Conservation (phyloP, 2,329 filamentous ascomycete species). For the Botryotinia calthae region DNA sequence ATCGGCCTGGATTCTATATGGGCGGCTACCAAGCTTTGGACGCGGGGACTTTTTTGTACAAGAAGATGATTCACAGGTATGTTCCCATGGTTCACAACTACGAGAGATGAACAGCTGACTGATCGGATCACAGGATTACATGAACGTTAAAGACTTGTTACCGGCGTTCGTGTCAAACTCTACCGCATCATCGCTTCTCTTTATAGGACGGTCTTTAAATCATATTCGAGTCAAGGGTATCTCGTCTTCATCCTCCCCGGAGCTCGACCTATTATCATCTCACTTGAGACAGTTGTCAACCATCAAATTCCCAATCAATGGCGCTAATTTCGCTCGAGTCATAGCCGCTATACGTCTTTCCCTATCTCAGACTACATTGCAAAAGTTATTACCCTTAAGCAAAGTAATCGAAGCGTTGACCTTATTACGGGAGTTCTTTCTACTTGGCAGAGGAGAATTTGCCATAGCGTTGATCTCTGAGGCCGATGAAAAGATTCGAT, state of each 20-base stretch:
- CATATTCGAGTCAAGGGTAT: constrained; percentile 65
- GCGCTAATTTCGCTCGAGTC: constrained; percentile 65
- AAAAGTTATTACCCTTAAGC: constrained; percentile 73
- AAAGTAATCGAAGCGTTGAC: constrained; percentile 75
- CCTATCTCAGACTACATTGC: constrained; percentile 78
- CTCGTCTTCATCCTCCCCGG: constrained; percentile 44
- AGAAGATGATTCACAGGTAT: constrained; percentile 34
- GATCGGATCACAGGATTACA: constrained; percentile 51
- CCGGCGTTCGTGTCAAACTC: constrained; percentile 75
- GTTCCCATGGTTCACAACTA: neutral
- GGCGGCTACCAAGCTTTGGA: constrained; percentile 74
- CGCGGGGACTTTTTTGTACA: constrained; percentile 84
- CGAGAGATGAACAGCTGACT: neutral
- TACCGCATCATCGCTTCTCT: constrained; percentile 80
- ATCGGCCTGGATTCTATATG: constrained; percentile 88
- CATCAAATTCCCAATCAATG: constrained; percentile 71
- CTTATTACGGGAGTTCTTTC: constrained; percentile 80
- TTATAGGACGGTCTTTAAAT: constrained; percentile 85
- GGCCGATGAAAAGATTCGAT: constrained; percentile 75
- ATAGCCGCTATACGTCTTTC: constrained; percentile 76
- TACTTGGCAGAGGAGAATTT: constrained; percentile 87
- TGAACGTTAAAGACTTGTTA: constrained; percentile 57
- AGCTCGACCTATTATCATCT: constrained; percentile 60
- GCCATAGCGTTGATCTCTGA: constrained; percentile 82
- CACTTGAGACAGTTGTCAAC: constrained; percentile 68